Percentiles rank a stretch among this genome's conserved stretches.
Evolutionary conservation across 352 stramenopile genomes (phyloP).

Genomic region (Phytophthora citrophthora): DNA sequence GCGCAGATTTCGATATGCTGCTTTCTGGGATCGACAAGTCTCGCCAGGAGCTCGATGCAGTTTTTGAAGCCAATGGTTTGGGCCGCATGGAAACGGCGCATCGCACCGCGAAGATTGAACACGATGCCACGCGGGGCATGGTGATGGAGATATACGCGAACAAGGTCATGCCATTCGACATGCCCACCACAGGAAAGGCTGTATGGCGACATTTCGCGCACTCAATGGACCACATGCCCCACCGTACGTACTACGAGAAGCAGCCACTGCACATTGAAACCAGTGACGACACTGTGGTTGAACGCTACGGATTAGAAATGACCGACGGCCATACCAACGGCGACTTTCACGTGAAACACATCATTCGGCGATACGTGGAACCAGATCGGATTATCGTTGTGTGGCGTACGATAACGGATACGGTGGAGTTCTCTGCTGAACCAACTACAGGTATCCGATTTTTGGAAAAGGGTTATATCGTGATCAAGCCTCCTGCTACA

Average conservation of each 20-base stretch:
- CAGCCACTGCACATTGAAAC: conserved; percentile 44
- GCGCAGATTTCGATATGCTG: conserved; percentile 37
- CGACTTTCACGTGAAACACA: conserved; percentile 42
- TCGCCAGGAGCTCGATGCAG: conserved; percentile 35
- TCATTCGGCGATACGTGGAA: conserved; percentile 44
- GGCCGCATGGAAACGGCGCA: conserved; percentile 37
- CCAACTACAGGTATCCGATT: conserved; percentile 44
- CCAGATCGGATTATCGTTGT: conserved; percentile 41
- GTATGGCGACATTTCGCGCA: conserved; percentile 48
- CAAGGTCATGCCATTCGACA: conserved; percentile 44
- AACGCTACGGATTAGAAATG: conserved; percentile 42
- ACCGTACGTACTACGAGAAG: conserved; percentile 44
- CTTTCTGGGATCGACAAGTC: conserved; percentile 38
- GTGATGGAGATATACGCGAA: conserved; percentile 53
- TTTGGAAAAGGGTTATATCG: conserved; percentile 48
- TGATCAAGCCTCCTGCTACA: conserved; percentile 41
- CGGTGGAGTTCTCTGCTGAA: conserved; percentile 45
- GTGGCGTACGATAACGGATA: conserved; percentile 46
- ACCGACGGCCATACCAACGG: conserved; percentile 41
- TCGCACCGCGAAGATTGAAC: conserved; percentile 41
- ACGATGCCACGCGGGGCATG: conserved; percentile 38
- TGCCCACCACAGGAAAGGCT: conserved; percentile 37
- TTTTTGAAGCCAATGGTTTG: conserved; percentile 47
- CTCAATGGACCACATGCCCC: conserved; percentile 43
- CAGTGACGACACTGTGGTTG: conserved; percentile 39